Percentiles rank a stretch among this genome's conserved stretches.
Evolutionary conservation across 2,329 filamentous ascomycete genomes (phyloP).

Genomic region (Cytospora chrysosperma): DNA sequence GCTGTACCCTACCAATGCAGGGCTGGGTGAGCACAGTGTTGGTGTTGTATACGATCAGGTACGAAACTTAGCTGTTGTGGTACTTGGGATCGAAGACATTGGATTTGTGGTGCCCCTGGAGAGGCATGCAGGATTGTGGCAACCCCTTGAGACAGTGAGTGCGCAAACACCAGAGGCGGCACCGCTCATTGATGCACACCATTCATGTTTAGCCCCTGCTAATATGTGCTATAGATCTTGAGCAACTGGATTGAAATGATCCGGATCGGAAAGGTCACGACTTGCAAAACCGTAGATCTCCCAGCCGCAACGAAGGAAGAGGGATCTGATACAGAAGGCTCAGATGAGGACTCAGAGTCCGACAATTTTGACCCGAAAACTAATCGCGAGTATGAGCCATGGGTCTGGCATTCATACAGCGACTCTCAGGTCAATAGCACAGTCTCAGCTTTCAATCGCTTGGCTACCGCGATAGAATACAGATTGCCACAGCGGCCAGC

Average conservation of each 20-base stretch:
- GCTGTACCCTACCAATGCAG: background rate
- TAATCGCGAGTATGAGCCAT: slow-evolving; percentile 1
- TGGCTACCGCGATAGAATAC: slow-evolving; percentile 16
- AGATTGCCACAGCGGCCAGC: background rate
- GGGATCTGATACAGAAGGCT: no score
- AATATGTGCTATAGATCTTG: slow-evolving; percentile 25
- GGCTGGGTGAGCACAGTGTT: background rate
- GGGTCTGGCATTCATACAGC: slow-evolving; percentile 1
- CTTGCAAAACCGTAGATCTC: slow-evolving; percentile 4
- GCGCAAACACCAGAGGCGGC: no score
- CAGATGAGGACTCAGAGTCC: no score
- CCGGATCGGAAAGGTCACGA: slow-evolving; percentile 23
- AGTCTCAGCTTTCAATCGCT: slow-evolving; percentile 24
- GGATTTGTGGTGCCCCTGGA: slow-evolving; percentile 19
- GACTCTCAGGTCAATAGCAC: slow-evolving; percentile 18
- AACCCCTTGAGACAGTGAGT: no score
- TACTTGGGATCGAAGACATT: slow-evolving; percentile 13
- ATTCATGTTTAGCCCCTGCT: background rate
- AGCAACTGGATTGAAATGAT: slow-evolving; percentile 27
- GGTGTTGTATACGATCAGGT: background rate
- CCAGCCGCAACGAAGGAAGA: no score
- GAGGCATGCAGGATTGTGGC: no score
- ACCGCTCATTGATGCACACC: no score
- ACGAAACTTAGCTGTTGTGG: background rate
- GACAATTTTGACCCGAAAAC: no score